phyloP scores from a whole-genome alignment of 2,329 filamentous ascomycete genomes.

The Pseudogymnoascus sp. region DNA sequence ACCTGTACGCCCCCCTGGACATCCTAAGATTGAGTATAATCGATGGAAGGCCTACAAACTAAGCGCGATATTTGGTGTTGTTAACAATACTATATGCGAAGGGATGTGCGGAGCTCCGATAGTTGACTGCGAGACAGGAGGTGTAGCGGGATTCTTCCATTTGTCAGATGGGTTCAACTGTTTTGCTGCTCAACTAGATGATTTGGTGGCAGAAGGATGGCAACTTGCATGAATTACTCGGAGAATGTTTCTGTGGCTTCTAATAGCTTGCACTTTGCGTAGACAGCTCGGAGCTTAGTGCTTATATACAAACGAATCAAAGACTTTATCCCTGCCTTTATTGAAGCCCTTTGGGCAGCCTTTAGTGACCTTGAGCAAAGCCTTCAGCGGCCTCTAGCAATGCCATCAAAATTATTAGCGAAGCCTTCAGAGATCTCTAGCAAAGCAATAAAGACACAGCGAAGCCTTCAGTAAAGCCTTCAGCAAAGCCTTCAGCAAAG shows the following conservation, averaged over 20 bases:
- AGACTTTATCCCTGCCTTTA: neutral
- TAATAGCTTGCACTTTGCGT: too few species aligned
- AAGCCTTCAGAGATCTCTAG: too few species aligned
- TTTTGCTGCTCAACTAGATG: neutral
- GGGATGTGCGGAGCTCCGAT: neutral
- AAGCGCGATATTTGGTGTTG: neutral
- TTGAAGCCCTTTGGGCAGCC: neutral
- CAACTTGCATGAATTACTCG: neutral
- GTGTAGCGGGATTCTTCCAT: neutral
- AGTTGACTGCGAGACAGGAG: neutral
- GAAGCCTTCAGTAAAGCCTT: too few species aligned
- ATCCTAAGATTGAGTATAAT: neutral
- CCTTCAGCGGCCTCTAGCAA: neutral
- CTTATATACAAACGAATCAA: too few species aligned
- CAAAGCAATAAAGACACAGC: too few species aligned
- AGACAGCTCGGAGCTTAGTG: too few species aligned
- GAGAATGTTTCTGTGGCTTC: neutral
- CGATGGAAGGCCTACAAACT: neutral
- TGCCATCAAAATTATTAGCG: neutral
- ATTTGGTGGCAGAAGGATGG: conserved; percentile 1
- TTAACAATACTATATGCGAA: neutral
- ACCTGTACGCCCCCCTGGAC: neutral
- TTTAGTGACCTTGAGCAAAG: neutral
- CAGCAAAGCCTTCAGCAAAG: too few species aligned
- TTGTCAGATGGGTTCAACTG: neutral